Evolutionary conservation across 140 eudicot species (phyloP).

Genomic region (Eryngium alpinum): DNA sequence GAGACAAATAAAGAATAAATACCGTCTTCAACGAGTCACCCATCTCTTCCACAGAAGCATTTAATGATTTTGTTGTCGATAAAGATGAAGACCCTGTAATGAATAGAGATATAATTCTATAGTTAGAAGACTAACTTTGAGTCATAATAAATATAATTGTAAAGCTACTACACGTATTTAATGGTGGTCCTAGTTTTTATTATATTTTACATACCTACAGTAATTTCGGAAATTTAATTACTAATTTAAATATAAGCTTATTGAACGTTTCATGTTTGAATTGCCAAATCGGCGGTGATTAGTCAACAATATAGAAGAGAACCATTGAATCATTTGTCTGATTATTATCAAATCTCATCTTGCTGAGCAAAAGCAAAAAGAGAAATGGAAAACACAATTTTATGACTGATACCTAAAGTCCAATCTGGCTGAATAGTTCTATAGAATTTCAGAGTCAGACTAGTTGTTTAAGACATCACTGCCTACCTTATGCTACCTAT

Average conservation of each 20-base stretch:
- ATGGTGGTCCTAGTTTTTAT: too few species aligned
- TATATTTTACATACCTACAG: neutral
- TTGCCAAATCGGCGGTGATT: too few species aligned
- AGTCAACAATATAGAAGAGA: too few species aligned
- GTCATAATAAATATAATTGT: neutral
- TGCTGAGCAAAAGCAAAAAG: neutral
- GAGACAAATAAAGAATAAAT: neutral
- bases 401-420: neutral
- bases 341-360: neutral
- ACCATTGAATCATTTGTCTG: too few species aligned
- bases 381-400: neutral
- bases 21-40: conserved; percentile 49
- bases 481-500: neutral
- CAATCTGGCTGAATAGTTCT: neutral
- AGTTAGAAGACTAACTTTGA: neutral
- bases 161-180: too few species aligned
- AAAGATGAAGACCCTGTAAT: conserved; percentile 42
- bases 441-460: neutral
- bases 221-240: neutral
- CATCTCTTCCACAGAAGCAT: conserved; percentile 58
- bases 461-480: neutral
- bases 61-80: conserved; percentile 38
- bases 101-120: neutral
- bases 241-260: neutral
- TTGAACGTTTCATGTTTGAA: neutral